These are phyloP conservation scores for Cicer arietinum DNA, from an alignment of 306 rosid genomes.

Conservation along the genomic window DNA sequence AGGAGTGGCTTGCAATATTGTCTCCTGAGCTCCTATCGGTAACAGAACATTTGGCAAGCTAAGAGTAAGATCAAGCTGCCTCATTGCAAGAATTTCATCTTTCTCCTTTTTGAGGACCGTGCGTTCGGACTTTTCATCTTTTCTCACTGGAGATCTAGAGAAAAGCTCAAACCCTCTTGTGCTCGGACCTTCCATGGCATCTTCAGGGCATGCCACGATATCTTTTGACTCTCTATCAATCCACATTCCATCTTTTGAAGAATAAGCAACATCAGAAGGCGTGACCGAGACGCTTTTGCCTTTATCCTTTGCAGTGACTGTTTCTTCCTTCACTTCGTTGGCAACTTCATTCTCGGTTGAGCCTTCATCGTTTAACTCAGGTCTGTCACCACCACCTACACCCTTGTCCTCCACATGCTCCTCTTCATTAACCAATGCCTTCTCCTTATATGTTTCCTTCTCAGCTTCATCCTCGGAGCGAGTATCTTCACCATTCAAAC, in stretches of 20 bases:
- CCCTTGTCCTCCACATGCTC: conserved; percentile 51
- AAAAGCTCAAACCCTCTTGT: conserved; percentile 88
- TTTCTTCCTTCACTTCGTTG: conserved; percentile 43
- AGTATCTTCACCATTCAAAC: conserved; percentile 45
- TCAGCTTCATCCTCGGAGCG: conserved; percentile 43
- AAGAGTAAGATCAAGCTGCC: conserved; percentile 88
- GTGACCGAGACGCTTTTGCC: conserved; percentile 74
- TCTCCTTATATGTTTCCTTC: conserved; percentile 44
- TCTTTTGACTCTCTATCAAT: conserved; percentile 62
- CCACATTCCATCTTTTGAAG: conserved; percentile 63
- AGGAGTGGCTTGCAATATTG: conserved; percentile 57
- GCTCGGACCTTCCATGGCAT: conserved; percentile 85
- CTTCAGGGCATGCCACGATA: conserved; percentile 49
- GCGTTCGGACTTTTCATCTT: conserved; percentile 59
- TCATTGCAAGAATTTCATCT: conserved; percentile 63
- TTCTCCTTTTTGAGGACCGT: conserved; percentile 57
- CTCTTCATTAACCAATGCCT: conserved; percentile 46
- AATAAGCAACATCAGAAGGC: conserved; percentile 51
- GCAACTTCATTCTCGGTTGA: conserved; percentile 52
- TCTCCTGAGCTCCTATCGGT: conserved; percentile 80
- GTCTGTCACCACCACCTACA: conserved; percentile 52
- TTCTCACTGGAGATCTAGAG: conserved; percentile 81
- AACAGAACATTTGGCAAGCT: conserved; percentile 94
- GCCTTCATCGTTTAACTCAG: conserved; percentile 51
- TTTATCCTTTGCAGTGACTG: conserved; percentile 68